phyloP scores from a whole-genome alignment of 257 asterid species.

The Lycium barbarum region DNA sequence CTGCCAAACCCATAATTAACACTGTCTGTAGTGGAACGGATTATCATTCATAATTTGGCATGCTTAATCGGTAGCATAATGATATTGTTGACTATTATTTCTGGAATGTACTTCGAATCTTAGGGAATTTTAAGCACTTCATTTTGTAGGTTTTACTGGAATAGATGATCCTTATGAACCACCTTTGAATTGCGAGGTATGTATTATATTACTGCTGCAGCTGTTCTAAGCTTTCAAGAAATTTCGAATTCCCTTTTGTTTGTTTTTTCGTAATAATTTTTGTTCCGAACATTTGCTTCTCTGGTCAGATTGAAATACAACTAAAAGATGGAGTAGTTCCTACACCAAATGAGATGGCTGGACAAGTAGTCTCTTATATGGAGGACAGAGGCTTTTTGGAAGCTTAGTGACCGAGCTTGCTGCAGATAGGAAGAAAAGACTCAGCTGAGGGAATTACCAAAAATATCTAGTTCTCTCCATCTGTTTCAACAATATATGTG shows the following conservation, averaged over 20 bases:
- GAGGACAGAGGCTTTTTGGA: constrained; percentile 72
- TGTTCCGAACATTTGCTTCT: not conserved
- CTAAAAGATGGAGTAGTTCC: constrained; percentile 74
- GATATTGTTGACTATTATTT: not conserved
- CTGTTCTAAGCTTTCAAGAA: not conserved
- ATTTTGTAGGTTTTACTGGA: constrained; percentile 87
- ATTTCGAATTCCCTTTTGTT: not conserved
- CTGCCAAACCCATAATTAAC: no score
- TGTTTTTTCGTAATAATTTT: not conserved
- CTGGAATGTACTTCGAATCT: not conserved
- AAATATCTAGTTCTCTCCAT: constrained; percentile 13
- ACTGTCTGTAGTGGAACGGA: no score
- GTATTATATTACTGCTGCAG: not conserved
- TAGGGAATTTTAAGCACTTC: not conserved
- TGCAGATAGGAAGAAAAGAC: constrained; percentile 23
- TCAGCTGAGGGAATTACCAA: not conserved
- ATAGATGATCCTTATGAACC: constrained; percentile 96
- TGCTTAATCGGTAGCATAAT: not conserved
- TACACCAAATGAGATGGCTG: constrained; percentile 85
- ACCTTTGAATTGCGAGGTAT: constrained; percentile 85
- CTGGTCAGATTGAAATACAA: constrained; percentile 71
- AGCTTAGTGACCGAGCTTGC: constrained; percentile 36
- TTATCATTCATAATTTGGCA: not conserved
- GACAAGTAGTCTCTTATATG: constrained; percentile 72
- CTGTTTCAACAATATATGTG: not conserved